These are phyloP conservation scores for Aegilops umbellulata DNA, from an alignment of 176 grass and related monocot genomes.

Conservation along the genomic window DNA sequence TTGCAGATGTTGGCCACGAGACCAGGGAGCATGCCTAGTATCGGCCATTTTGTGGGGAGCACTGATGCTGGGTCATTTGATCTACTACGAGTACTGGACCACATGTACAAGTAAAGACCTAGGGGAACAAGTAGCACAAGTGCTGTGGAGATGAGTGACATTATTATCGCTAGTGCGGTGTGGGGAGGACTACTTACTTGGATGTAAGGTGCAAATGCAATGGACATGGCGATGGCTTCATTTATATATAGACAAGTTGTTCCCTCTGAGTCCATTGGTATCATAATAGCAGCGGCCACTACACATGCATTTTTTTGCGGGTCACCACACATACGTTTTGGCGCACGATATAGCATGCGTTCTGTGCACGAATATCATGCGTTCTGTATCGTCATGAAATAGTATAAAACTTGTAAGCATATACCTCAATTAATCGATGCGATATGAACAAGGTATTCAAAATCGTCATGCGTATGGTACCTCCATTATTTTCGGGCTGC, in stretches of 20 bases:
- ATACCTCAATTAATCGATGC: background rate
- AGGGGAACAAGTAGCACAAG: background rate
- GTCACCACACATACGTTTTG: too few species aligned
- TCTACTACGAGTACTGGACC: background rate
- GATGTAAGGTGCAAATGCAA: background rate
- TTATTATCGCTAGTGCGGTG: background rate
- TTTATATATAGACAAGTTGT: background rate
- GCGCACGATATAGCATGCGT: background rate
- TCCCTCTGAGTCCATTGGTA: background rate
- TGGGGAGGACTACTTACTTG: background rate
- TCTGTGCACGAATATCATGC: background rate
- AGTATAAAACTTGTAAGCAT: background rate
- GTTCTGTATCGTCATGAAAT: background rate
- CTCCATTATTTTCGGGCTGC: background rate
- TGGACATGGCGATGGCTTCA: background rate
- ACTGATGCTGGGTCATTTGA: background rate
- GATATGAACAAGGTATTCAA: background rate
- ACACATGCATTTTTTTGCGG: too few species aligned
- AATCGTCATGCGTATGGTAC: background rate
- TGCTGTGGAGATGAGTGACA: background rate
- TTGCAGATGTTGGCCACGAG: background rate
- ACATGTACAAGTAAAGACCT: background rate
- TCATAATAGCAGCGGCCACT: background rate
- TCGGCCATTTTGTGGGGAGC: background rate
- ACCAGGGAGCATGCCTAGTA: background rate